Percentiles rank a stretch among this genome's conserved stretches.
phyloP scores from a whole-genome alignment of 352 stramenopile genomes.

The Globisporangium ultimum region DNA sequence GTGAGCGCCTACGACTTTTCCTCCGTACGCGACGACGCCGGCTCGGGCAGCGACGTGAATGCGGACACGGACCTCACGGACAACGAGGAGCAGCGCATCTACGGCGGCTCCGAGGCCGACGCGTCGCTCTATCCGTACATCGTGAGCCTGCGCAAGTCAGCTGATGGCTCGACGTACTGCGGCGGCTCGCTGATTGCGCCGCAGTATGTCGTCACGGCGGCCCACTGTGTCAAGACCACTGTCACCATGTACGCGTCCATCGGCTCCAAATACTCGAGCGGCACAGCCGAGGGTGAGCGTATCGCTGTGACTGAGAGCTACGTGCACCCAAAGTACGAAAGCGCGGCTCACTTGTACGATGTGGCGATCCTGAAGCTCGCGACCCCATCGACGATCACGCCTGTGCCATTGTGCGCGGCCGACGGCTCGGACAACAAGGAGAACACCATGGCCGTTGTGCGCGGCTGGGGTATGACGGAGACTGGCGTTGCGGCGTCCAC shows the following conservation, averaged over 20 bases:
- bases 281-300: slow-evolving; percentile 38
- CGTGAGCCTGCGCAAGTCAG: slow-evolving; percentile 46
- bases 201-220: slow-evolving; percentile 70
- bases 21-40: too few species aligned
- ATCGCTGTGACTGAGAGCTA: slow-evolving; percentile 40
- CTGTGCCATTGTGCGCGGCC: slow-evolving; percentile 27
- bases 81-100: slow-evolving; percentile 55
- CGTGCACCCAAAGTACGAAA: slow-evolving; percentile 54
- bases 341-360: slow-evolving; percentile 47
- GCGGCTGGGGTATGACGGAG: slow-evolving; percentile 60
- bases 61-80: not conserved
- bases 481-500: slow-evolving; percentile 28
- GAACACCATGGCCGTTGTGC: slow-evolving; percentile 46
- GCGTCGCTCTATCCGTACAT: slow-evolving; percentile 50
- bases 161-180: slow-evolving; percentile 46
- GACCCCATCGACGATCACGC: slow-evolving; percentile 24
- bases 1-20: too few species aligned
- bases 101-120: slow-evolving; percentile 52
- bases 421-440: slow-evolving; percentile 52
- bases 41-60: too few species aligned
- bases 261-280: slow-evolving; percentile 39
- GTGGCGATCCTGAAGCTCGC: slow-evolving; percentile 58
- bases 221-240: slow-evolving; percentile 56
- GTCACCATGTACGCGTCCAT: slow-evolving; percentile 47
- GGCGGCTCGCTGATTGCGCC: slow-evolving; percentile 59